Conservation (phyloP, 1,284 basidiomycete genomes). For the Ceratobasidium sp. region DNA sequence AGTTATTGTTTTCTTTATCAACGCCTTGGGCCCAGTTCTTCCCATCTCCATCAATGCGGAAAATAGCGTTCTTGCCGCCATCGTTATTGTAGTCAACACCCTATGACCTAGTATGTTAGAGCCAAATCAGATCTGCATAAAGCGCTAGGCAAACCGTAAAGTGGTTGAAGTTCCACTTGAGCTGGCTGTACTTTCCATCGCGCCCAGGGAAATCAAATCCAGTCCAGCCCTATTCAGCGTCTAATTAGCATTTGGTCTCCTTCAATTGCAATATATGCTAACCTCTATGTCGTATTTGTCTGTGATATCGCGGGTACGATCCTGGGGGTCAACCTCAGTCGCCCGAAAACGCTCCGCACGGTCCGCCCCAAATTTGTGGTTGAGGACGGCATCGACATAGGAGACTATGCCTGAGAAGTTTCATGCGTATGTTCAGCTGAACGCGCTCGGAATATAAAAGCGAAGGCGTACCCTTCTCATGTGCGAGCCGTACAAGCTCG, state of each 20-base stretch:
- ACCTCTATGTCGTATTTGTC: slow-evolving; percentile 60
- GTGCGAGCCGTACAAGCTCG: slow-evolving; percentile 56
- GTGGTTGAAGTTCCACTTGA: slow-evolving; percentile 63
- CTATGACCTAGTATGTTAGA: neutral
- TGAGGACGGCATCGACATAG: slow-evolving; percentile 54
- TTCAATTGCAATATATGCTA: slow-evolving; percentile 19
- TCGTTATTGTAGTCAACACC: slow-evolving; percentile 66
- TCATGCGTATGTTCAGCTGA: neutral
- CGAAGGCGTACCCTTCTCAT: slow-evolving; percentile 53
- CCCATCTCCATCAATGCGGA: slow-evolving; percentile 62
- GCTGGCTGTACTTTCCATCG: slow-evolving; percentile 59
- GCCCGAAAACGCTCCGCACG: slow-evolving; percentile 62
- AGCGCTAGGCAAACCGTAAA: slow-evolving; percentile 52
- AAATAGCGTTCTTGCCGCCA: slow-evolving; percentile 60
- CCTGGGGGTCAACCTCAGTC: slow-evolving; percentile 60
- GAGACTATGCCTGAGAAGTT: slow-evolving; percentile 48
- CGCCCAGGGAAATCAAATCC: slow-evolving; percentile 66
- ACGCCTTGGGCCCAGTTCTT: slow-evolving; percentile 61
- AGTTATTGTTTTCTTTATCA: slow-evolving; percentile 59
- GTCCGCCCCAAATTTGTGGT: slow-evolving; percentile 61
- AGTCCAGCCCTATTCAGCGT: slow-evolving; percentile 49
- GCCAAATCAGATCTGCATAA: neutral
- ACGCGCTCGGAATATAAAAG: slow-evolving; percentile 50
- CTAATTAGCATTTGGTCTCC: neutral
- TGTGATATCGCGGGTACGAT: slow-evolving; percentile 54